Base-by-base conservation (phyloP, 2,329 filamentous ascomycete species). In the Aspergillaceae sp. region DNA sequence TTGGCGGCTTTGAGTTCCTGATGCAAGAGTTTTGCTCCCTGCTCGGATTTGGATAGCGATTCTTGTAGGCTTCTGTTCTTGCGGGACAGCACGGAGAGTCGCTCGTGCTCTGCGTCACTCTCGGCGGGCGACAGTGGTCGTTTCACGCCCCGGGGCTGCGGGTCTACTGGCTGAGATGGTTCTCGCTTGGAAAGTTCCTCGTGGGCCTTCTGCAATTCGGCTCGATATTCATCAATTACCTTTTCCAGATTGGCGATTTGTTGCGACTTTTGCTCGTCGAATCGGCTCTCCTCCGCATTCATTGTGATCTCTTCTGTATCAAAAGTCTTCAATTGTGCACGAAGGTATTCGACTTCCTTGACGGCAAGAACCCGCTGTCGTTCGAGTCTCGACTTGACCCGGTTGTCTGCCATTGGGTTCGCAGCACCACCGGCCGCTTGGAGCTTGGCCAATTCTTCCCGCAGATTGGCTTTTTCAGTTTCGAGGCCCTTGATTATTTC, bases 341-440 rank as follows among this genome's bases (percentile, higher is more conserved):
- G 86, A 5, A 98, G 77, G 62, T 94, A 95, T 55, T 96, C 90
- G 0, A 92, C 87, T 63, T 98, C 94, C 61, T 96, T 96, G 27
- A 88, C 76, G 0, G 90, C 88, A 5, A 98, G 76, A 1, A 78
- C 80, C 48, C 87, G 86, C 62, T 97, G 91, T 48, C 92, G 78
- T 57, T 98, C 91, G 0, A 96, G 71, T 30, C 92, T 80, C 44
- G 85, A 72, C 38, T 82, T 83, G 1, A 79, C 77, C 67, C 89
- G 79, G 51, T 63, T 85, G 58, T 87, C 85, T 10, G 74, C 72
- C 19, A 70, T 75, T 1, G 68, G 60, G 4, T 73, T 68, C 3
- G 64, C 72, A 30, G 29, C 53, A 54, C 51, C 54, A 3, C 69
- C 69, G 1, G 71, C 67, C 3, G 70, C 66, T 58, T 83, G 86